A percentile compares a stretch with the other conserved stretches of the same genome.
These are phyloP conservation scores for Jacaranda mimosifolia DNA, from an alignment of 257 asterid species.

Conservation along the genomic window DNA sequence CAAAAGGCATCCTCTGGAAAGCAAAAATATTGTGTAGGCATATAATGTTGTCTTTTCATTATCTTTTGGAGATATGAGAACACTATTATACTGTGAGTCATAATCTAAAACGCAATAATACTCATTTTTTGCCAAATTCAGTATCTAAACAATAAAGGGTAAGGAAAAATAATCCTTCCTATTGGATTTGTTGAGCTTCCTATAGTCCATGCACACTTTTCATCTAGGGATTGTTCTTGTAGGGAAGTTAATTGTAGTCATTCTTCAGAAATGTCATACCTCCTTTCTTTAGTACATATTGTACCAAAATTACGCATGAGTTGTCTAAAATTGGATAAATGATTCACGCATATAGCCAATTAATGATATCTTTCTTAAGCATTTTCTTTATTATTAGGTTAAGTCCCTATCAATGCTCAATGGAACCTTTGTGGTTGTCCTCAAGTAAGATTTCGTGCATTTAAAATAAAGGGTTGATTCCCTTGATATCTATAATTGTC, in stretches of 20 bases:
- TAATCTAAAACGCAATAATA: conserved; percentile 27
- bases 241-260: no score
- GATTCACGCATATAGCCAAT: background rate
- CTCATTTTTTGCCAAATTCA: background rate
- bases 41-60: conserved; percentile 10
- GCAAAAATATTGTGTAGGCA: conserved; percentile 23
- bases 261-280: background rate
- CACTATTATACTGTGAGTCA: background rate
- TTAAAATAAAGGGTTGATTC: background rate
- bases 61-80: background rate
- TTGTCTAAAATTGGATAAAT: background rate
- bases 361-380: background rate
- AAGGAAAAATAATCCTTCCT: background rate
- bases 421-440: background rate
- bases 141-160: background rate
- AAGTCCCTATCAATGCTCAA: background rate
- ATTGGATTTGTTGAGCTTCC: background rate
- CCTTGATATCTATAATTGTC: background rate
- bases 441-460: background rate
- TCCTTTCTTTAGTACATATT: background rate
- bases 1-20: background rate
- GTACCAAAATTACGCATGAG: background rate
- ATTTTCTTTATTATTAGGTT: background rate
- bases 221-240: background rate
- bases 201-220: conserved; percentile 8